Evolutionary conservation across 1,139 yeast species (phyloP), one percentile per base, ranked within the genome.

Genomic region (Taphrina confusa): DNA sequence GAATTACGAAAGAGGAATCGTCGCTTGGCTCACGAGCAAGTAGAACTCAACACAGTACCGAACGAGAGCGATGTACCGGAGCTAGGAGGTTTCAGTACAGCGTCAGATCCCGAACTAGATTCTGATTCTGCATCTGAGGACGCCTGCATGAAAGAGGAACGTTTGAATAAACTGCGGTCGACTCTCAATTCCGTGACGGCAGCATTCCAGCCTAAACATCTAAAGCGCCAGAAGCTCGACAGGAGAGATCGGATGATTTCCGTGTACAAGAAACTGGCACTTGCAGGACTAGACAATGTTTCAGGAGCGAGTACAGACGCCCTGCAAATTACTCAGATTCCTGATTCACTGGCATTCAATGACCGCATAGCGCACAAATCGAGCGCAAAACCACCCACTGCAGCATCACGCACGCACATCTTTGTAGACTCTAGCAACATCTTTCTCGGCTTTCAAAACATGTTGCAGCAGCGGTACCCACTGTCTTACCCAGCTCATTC

Each of bases 381-480:
- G n/a, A n/a, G n/a, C n/a, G n/a, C n/a, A n/a, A 8, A 9, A 34
- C 39, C 14, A 9, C 20, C n/a, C 6, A 8, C 39, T n/a, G 2
- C 11, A 16, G 16, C 39, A 6, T 14, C 9, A 9, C 14, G n/a
- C 12, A 33, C 47, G 16, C 62, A 59, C 39, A 47, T 59, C 22
- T 59, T 59, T 25, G 40, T 59, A 34, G 62, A 59, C 50, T 55
- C 46, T 27, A 54, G 60, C 49, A 54, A 55, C 37, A 59, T 59
- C 39, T 37, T 37, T 31, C 22, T 52, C 12, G 61, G 61, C 12
- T 57, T 57, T 25, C 46, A 37, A 30, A 51, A 27, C 30, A 14
- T n/a, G 44, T 37, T 45, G 33, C 46, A 36, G 23, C 25, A 25
- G 25, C 36, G 36, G 4, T 22, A 27, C 16, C 36, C 39, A 12